These are phyloP conservation scores for Puccinia sorghi DNA, from an alignment of 1,284 basidiomycete species.

Conservation along the genomic window DNA sequence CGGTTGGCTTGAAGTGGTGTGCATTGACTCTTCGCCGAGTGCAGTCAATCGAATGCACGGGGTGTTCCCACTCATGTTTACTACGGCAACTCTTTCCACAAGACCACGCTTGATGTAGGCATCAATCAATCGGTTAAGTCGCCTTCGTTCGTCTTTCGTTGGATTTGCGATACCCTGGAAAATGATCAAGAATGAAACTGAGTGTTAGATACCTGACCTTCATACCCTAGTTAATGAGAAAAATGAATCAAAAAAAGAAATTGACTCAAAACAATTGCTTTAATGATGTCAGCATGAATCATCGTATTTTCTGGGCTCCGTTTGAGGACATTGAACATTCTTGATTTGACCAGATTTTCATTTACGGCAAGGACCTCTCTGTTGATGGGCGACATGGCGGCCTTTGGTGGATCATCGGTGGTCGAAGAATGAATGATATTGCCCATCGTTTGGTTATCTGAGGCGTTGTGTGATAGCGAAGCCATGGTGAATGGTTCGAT, in stretches of 20 bases:
- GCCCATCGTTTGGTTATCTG: slow-evolving; percentile 10
- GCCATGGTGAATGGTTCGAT: not conserved
- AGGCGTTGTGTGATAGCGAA: not conserved
- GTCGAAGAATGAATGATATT: slow-evolving; percentile 6
- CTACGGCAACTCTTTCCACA: slow-evolving; percentile 37
- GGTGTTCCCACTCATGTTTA: slow-evolving; percentile 30
- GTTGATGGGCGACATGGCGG: slow-evolving; percentile 52
- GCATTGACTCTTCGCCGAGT: slow-evolving; percentile 31
- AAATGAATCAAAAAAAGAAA: not conserved
- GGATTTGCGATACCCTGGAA: slow-evolving; percentile 40
- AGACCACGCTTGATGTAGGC: slow-evolving; percentile 47
- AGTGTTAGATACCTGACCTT: slow-evolving; percentile 3
- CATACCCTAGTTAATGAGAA: not conserved
- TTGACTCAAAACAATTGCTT: slow-evolving; percentile 53
- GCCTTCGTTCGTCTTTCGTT: slow-evolving; percentile 46
- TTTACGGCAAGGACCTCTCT: slow-evolving; percentile 52
- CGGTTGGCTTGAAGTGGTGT: slow-evolving; percentile 3
- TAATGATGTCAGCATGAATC: slow-evolving; percentile 53
- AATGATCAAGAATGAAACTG: not conserved
- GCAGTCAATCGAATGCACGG: slow-evolving; percentile 48
- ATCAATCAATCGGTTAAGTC: slow-evolving; percentile 46
- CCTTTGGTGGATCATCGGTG: slow-evolving; percentile 34
- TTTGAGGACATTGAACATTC: slow-evolving; percentile 52
- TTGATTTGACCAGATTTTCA: slow-evolving; percentile 51
- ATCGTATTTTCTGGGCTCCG: slow-evolving; percentile 51